phyloP scores from a whole-genome alignment of 352 stramenopile species.

The Globisporangium alternatum region DNA sequence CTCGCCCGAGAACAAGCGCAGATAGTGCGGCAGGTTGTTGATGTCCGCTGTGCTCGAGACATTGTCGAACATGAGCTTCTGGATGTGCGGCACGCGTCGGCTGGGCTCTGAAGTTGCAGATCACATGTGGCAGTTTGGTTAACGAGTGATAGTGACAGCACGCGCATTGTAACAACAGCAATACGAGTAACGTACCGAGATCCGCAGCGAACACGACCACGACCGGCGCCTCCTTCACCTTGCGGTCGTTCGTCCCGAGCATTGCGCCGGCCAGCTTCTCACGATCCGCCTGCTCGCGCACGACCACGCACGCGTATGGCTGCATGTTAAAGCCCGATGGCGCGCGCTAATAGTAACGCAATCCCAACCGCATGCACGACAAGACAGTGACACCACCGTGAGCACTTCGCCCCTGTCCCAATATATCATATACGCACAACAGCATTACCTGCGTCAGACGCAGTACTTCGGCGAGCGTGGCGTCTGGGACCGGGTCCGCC shows the following conservation, averaged over 20 bases:
- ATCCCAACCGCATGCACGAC: background rate
- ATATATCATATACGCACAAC: background rate
- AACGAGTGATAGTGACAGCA: background rate
- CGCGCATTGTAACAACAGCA: too few species aligned
- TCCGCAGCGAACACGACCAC: conserved; percentile 82
- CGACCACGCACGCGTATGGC: conserved; percentile 74
- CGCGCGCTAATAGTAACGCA: conserved; percentile 34
- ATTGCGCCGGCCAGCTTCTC: conserved; percentile 71
- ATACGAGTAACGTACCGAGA: conserved; percentile 29
- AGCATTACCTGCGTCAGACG: conserved; percentile 52
- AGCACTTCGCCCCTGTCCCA: background rate
- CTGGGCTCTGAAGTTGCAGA: conserved; percentile 49
- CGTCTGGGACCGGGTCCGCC: conserved; percentile 37
- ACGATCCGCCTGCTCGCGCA: conserved; percentile 66
- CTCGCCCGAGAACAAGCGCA: conserved; percentile 72
- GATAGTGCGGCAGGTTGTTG: conserved; percentile 53
- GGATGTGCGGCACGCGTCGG: conserved; percentile 61
- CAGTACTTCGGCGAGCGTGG: conserved; percentile 59
- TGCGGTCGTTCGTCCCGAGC: conserved; percentile 68
- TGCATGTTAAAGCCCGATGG: conserved; percentile 83
- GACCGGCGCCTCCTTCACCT: conserved; percentile 75
- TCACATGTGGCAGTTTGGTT: background rate
- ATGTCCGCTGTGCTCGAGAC: conserved; percentile 43
- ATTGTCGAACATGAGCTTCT: conserved; percentile 64
- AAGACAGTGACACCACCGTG: background rate